Base-by-base conservation (phyloP, 148 eudicot species). In the Persicaria maculosa region DNA sequence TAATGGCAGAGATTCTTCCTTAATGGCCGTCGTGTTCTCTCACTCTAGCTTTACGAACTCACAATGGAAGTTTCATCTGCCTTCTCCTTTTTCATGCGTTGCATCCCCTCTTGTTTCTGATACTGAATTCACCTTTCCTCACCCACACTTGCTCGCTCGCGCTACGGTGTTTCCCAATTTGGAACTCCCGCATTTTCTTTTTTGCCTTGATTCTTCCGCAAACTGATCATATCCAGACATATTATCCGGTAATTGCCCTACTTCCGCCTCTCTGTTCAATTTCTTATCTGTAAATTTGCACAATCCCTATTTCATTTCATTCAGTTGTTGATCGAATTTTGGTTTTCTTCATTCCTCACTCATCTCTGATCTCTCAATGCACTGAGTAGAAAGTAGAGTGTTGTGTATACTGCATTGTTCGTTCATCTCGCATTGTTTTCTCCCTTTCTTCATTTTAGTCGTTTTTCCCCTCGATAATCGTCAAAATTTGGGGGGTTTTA, bases 201-300 rank as follows among this genome's bases (percentile, higher is more conserved):
- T 43, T 40, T 46, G 64, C 46, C 47, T 65, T 46, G 7, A 48
- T 40, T 65, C 70, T 36, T 65, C 70, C 70, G 45, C 70, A 65
- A 65, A 14, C 47, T 5, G 16, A 14, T 40, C 11, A 14, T 65
- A 40, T 43, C 70, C 46, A 43, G 19, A 36, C 70, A 36, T 47
- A 36, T 65, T 65, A 5, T 15, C 19, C 36, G 69, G 46, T 65
- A 8, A 43, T 12, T 36, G 40, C 19, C 46, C 70, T 65, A 65
- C 4, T 65, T 65, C 15, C 1, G 19, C 47, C n/a, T 65, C 70
- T 36, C 15, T 6, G 15, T 12, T 62, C 5, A 43, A 65, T 59
- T 19, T 20, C 40, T 31, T 59, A 59, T 59, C 65, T 22, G 40
- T 10, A 22, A 20, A 59, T 36, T 31, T 40, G 70, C 70, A 65